Evolutionary conservation across 345 rosid genomes (phyloP).

Genomic region (Populus euphratica): DNA sequence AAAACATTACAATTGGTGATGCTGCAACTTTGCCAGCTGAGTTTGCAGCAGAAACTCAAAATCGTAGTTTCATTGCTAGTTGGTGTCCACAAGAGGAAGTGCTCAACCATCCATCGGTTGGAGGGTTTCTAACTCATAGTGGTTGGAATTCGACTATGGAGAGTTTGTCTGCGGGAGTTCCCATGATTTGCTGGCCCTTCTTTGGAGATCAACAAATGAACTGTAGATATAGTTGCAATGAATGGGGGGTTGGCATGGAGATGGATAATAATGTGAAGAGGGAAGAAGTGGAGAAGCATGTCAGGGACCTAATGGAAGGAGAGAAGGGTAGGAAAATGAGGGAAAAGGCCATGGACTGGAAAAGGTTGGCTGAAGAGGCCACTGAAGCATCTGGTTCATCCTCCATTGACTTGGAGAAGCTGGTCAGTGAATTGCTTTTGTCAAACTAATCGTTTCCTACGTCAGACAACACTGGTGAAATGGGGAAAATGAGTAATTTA

Average conservation of each 20-base stretch:
- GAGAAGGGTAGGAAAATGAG: not conserved
- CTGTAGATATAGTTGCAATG: not conserved
- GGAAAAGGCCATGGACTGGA: not conserved
- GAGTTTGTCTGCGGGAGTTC: not conserved
- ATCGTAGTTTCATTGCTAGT: not conserved
- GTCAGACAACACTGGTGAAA: not conserved
- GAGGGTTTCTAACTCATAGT: not conserved
- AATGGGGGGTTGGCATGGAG: constrained; percentile 9
- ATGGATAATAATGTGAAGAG: not conserved
- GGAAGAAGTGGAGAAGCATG: not conserved
- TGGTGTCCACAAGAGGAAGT: constrained; percentile 8
- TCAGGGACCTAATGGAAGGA: not conserved
- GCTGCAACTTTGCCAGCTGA: not conserved
- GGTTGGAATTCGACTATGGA: not conserved
- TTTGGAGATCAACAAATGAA: not conserved
- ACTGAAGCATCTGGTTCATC: not conserved
- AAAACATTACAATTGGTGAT: too few species aligned
- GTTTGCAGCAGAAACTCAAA: not conserved
- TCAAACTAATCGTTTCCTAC: not conserved
- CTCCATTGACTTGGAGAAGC: not conserved
- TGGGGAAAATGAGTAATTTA: not conserved
- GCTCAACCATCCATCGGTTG: not conserved
- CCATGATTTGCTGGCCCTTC: constrained; percentile 2
- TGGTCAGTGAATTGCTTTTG: not conserved
- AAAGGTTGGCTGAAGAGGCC: constrained; percentile 1